Conservation (phyloP, 2,329 filamentous ascomycete genomes). For the Alternaria brassicicola region DNA sequence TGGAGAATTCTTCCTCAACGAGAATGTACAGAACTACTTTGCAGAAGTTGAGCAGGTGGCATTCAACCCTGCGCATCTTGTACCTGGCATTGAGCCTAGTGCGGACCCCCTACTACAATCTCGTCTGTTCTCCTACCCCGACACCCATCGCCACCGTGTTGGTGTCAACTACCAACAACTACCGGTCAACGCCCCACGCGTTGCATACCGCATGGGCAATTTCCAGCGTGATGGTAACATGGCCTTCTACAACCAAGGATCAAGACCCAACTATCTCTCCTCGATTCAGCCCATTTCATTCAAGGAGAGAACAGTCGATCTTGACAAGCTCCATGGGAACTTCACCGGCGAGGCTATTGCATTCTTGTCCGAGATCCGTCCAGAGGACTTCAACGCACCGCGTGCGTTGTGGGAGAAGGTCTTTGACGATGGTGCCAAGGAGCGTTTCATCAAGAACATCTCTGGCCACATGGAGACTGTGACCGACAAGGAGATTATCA, state of each 20-base stretch:
- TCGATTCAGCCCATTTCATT: constrained; percentile 60
- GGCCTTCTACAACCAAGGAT: constrained; percentile 70
- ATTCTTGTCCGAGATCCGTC: constrained; percentile 59
- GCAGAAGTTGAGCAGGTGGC: constrained; percentile 73
- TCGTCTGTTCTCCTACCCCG: constrained; percentile 73
- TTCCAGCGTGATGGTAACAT: constrained; percentile 76
- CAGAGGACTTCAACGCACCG: constrained; percentile 63
- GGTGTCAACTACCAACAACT: constrained; percentile 66
- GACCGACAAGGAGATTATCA: constrained; percentile 64
- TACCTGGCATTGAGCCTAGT: constrained; percentile 71
- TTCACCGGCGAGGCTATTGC: constrained; percentile 58
- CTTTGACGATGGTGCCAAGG: constrained; percentile 63
- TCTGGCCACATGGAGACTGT: constrained; percentile 67
- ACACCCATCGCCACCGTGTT: constrained; percentile 65
- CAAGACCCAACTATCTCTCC: constrained; percentile 63
- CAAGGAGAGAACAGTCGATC: constrained; percentile 53
- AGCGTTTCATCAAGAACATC: constrained; percentile 66
- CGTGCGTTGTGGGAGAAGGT: constrained; percentile 66
- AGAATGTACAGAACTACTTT: constrained; percentile 66
- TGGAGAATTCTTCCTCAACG: constrained; percentile 60
- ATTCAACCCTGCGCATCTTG: constrained; percentile 71
- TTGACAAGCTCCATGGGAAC: constrained; percentile 58
- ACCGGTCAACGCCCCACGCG: constrained; percentile 59
- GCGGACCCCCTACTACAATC: constrained; percentile 73
- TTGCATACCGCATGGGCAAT: constrained; percentile 64